Conservation (phyloP, 2,329 filamentous ascomycete genomes). For the Dendryphion nanum region DNA sequence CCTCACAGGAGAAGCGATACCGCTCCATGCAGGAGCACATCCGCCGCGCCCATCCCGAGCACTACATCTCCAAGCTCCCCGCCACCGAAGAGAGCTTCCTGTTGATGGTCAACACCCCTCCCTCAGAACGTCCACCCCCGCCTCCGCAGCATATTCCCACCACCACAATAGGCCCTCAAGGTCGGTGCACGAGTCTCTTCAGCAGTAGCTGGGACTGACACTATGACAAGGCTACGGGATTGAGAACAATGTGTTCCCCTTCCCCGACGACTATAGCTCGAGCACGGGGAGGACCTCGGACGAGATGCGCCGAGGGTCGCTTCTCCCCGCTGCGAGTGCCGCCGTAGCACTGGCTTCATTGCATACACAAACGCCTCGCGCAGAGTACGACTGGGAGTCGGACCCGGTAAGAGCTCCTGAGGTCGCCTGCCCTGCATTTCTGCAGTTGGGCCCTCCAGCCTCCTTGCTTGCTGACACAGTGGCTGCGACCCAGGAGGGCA, state of each 20-base stretch:
- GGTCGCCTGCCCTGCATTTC: constrained; percentile 1
- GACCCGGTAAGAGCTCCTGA: constrained; percentile 29
- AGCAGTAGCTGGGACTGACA: constrained; percentile 35
- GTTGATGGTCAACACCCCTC: constrained; percentile 91
- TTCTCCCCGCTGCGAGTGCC: constrained; percentile 70
- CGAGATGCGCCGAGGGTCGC: constrained; percentile 63
- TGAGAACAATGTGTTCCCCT: constrained; percentile 66
- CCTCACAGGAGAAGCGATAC: constrained; percentile 80
- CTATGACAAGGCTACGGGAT: constrained; percentile 46
- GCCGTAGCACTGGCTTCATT: constrained; percentile 86
- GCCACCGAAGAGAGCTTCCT: constrained; percentile 97
- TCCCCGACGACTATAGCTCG: constrained; percentile 64
- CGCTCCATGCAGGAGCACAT: constrained; percentile 99
- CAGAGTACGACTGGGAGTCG: constrained; percentile 56
- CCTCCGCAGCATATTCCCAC: constrained; percentile 42
- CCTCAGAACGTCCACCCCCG: constrained; percentile 65
- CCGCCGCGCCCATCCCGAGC: constrained; percentile 90
- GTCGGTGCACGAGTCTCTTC: constrained; percentile 29
- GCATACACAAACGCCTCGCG: constrained; percentile 73
- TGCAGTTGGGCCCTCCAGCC: constrained; percentile 7
- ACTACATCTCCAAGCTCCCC: constrained; percentile 96
- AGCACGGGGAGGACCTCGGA: constrained; percentile 68
- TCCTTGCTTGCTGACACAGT: constrained; percentile 19
- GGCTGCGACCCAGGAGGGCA: constrained; percentile 31
- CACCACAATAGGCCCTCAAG: constrained; percentile 36